Percentiles rank a stretch among this genome's conserved stretches.
These are phyloP conservation scores for Aspergillus amoenus DNA, from an alignment of 2,329 filamentous ascomycete species.

Conservation along the genomic window DNA sequence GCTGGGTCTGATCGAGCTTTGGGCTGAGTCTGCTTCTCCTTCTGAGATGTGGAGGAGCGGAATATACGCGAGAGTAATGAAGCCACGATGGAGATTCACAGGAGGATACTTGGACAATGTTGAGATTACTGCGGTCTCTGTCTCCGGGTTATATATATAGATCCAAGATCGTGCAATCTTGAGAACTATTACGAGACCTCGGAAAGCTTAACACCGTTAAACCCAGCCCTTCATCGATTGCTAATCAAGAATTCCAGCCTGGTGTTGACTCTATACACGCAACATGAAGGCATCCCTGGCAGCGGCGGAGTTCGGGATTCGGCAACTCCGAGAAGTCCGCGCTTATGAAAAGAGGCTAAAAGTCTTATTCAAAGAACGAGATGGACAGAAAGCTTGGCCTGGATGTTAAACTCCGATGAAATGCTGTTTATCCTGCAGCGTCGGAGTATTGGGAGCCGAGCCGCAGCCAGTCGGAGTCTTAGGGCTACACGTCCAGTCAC, in stretches of 20 bases:
- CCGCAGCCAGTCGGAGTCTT: too few species aligned
- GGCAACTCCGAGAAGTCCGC: not conserved
- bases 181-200: not conserved
- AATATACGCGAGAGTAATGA: not conserved
- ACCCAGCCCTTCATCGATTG: not conserved
- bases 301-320: not conserved
- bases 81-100: too few species aligned
- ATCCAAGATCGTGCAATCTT: not conserved
- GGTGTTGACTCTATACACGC: not conserved
- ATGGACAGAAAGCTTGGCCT: not conserved
- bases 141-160: too few species aligned
- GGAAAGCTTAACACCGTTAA: not conserved
- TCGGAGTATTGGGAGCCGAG: not conserved
- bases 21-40: not conserved
- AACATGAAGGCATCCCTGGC: not conserved
- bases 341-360: not conserved
- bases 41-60: too few species aligned
- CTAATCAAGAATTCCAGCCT: not conserved
- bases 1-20: too few species aligned
- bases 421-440: not conserved
- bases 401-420: not conserved
- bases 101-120: too few species aligned
- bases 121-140: too few species aligned
- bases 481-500: too few species aligned
- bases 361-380: too few species aligned